Evolutionary conservation across 306 rosid genomes (phyloP), one percentile per base, ranked within the genome.

Genomic region (Ormosia emarginata): DNA sequence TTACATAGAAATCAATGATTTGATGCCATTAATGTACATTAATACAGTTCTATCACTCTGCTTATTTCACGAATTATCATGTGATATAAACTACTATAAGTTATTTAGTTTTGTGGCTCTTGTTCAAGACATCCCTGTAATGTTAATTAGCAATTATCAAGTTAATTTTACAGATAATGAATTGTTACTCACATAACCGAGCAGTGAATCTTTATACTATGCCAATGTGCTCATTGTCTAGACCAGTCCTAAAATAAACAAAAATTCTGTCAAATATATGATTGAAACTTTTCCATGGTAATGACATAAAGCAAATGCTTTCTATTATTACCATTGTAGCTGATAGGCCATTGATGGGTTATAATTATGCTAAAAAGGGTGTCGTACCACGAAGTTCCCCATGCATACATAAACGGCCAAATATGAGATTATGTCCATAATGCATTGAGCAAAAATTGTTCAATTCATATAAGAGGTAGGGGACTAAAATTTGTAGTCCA

Each of bases 281-380:
- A 86, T 79, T 88, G 87, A 76, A 85, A 86, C 87, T 90, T 88
- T 90, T 85, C 67, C 61, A 85, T 79, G 96, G 92, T 87, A 88
- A 88, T 88, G 97, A 90, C 93, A 88, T 83, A 90, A 90, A 90
- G 94, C 64, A 68, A 84, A 77, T 82, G 70, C 88, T 85, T 84
- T 90, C 89, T 64, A 88, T 86, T 87, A 71, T 88, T 77, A 76
- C 83, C 87, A 85, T 80, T 75, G 86, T 69, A 56, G 70, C 29
- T 46, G 84, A 84, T 88, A 71, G 87, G 75, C 67, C 40, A 66
- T 74, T 67, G 80, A 43, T 62, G 40, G 49, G 53, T 36, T 83
- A 86, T 90, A 82, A 88, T 85, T 71, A 82, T 81, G 70, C 86
- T 84, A 65, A 88, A 91, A 91, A 91, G 89, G 80, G 71, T 81